Evolutionary conservation across 2,329 filamentous ascomycete genomes (phyloP).

Genomic region (Pseudopithomyces maydicus): DNA sequence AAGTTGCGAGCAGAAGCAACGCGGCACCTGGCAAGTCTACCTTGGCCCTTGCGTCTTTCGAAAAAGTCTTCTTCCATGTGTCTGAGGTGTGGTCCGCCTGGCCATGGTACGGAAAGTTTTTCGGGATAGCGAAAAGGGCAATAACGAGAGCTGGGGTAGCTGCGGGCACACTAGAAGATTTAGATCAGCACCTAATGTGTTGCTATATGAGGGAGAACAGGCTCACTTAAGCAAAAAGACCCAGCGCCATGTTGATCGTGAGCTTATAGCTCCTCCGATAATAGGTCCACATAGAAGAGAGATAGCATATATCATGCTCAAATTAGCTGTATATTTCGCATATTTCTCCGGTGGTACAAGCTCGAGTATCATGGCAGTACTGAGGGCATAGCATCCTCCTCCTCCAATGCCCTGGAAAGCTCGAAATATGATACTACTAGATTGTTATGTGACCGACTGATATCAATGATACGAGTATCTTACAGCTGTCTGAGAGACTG

Average conservation of each 20-base stretch:
- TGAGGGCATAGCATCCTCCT: conserved; percentile 32
- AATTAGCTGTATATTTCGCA: neutral
- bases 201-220: neutral
- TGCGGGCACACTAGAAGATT: conserved; percentile 2
- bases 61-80: neutral
- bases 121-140: conserved; percentile 3
- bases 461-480: neutral
- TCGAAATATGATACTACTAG: conserved; percentile 5
- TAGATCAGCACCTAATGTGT: neutral
- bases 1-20: conserved; percentile 10
- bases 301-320: conserved; percentile 14
- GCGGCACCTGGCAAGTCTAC: conserved; percentile 11
- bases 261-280: conserved; percentile 16
- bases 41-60: neutral
- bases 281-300: conserved; percentile 27
- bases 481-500: conserved; percentile 34
- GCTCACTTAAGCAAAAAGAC: conserved; percentile 19
- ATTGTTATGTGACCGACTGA: no score
- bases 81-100: neutral
- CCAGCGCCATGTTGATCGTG: conserved; percentile 15
- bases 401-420: conserved; percentile 24
- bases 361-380: conserved; percentile 31
- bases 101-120: conserved; percentile 8
- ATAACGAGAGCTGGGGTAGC: conserved; percentile 4
- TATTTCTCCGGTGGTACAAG: conserved; percentile 21